Evolutionary conservation across 2,329 filamentous ascomycete genomes (phyloP).

Genomic region (Amauroascus niger): DNA sequence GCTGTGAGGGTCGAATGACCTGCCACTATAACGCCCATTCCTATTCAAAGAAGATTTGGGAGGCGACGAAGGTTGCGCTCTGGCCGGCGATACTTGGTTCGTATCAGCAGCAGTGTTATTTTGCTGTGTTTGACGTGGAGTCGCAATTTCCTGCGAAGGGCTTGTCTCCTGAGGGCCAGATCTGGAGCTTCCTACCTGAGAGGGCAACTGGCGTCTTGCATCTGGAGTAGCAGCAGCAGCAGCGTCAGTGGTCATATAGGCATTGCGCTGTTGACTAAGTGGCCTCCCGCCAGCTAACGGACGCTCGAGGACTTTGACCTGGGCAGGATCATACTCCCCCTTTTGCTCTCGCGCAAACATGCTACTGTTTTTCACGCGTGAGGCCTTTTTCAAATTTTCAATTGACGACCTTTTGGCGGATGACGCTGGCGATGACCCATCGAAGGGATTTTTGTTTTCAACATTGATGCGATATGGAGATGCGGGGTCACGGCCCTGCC

Average conservation of each 20-base stretch:
- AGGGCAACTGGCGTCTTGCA: slow-evolving; percentile 17
- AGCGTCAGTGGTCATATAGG: slow-evolving; percentile 62
- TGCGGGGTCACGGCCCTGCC: slow-evolving; percentile 65
- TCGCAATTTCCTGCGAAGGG: neutral
- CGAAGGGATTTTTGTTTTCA: slow-evolving; percentile 58
- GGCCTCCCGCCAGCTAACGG: slow-evolving; percentile 59
- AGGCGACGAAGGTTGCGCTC: slow-evolving; percentile 60
- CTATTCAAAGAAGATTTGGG: slow-evolving; percentile 81
- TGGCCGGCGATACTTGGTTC: slow-evolving; percentile 48
- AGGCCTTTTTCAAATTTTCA: slow-evolving; percentile 88
- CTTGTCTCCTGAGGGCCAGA: slow-evolving; percentile 17
- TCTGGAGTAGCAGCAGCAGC: slow-evolving; percentile 36
- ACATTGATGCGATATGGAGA: slow-evolving; percentile 53
- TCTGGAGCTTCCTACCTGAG: slow-evolving; percentile 15
- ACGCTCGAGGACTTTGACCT: slow-evolving; percentile 67
- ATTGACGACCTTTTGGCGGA: slow-evolving; percentile 74
- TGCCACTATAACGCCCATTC: slow-evolving; percentile 49
- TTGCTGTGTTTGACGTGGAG: slow-evolving; percentile 1
- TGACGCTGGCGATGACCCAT: slow-evolving; percentile 55
- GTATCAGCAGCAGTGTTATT: slow-evolving; percentile 26
- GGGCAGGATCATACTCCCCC: slow-evolving; percentile 80
- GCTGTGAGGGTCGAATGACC: slow-evolving; percentile 59
- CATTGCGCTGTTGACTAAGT: slow-evolving; percentile 53
- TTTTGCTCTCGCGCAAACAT: slow-evolving; percentile 91
- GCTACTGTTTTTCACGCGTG: slow-evolving; percentile 94